phyloP scores from a whole-genome alignment of 805 yeast species.

The Myxozyma melibiosi region DNA sequence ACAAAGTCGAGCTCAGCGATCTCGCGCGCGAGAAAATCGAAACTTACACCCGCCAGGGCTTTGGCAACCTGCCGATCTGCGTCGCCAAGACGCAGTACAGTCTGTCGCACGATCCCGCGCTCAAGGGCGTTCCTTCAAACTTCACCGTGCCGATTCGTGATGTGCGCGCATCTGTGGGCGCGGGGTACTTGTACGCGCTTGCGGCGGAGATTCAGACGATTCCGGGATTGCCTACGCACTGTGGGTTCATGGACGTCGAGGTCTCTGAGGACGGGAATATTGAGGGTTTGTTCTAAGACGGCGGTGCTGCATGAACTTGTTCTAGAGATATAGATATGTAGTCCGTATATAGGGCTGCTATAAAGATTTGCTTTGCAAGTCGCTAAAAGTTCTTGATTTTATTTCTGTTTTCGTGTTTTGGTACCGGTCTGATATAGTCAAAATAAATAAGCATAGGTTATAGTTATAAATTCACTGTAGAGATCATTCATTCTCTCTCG shows the following conservation, averaged over 20 bases:
- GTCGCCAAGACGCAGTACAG: conserved; percentile 98
- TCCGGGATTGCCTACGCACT: conserved; percentile 94
- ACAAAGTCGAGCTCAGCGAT: conserved; percentile 77
- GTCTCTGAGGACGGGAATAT: conserved; percentile 87
- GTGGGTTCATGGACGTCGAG: conserved; percentile 97
- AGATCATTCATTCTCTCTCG: too few species aligned
- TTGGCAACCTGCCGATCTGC: conserved; percentile 88
- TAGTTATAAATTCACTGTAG: too few species aligned
- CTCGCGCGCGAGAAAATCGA: conserved; percentile 80
- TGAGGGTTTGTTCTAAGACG: conserved; percentile 85
- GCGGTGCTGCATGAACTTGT: not conserved
- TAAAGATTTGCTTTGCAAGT: too few species aligned
- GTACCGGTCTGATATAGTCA: too few species aligned
- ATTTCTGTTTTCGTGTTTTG: too few species aligned
- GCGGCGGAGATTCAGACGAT: conserved; percentile 97
- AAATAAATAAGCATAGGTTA: too few species aligned
- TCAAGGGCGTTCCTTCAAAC: conserved; percentile 94
- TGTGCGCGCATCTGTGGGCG: conserved; percentile 92
- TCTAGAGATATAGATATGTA: not conserved
- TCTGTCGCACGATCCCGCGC: conserved; percentile 85
- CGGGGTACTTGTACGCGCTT: conserved; percentile 92
- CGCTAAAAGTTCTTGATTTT: too few species aligned
- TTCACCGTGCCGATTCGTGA: conserved; percentile 94
- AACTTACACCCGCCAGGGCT: conserved; percentile 82
- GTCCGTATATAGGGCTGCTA: too few species aligned